phyloP scores from a whole-genome alignment of 768 basidiomycete species.

The Termitomyces sp. region DNA sequence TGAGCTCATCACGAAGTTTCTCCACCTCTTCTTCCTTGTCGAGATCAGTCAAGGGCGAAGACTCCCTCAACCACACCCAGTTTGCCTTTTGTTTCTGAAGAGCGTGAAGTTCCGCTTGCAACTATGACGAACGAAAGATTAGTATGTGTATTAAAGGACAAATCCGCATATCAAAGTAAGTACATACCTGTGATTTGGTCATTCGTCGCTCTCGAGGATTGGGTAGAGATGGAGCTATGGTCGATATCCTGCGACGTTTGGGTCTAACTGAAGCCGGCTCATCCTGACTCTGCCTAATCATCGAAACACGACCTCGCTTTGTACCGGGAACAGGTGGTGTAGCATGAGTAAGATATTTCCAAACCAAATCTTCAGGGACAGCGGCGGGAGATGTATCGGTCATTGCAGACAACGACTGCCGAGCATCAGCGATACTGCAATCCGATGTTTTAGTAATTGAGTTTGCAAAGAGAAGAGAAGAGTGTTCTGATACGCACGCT shows the following conservation, averaged over 20 bases:
- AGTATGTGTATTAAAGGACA: not conserved
- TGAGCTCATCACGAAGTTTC: conserved; percentile 24
- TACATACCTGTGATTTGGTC: conserved; percentile 40
- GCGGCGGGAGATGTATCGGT: conserved; percentile 20
- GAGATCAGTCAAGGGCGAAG: conserved; percentile 30
- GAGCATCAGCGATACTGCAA: conserved; percentile 28
- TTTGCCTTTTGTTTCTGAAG: conserved; percentile 21
- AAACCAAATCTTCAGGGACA: conserved; percentile 31
- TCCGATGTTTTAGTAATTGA: not conserved
- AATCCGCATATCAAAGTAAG: not conserved
- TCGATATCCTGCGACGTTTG: conserved; percentile 22
- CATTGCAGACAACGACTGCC: conserved; percentile 27
- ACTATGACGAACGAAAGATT: conserved; percentile 13
- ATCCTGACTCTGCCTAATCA: not conserved
- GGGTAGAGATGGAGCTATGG: conserved; percentile 1
- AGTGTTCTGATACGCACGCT: conserved; percentile 18
- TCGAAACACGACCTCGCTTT: conserved; percentile 20
- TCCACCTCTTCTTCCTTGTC: conserved; percentile 24
- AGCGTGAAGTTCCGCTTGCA: conserved; percentile 24
- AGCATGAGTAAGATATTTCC: conserved; percentile 32
- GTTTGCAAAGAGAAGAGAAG: not conserved
- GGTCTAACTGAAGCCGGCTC: conserved; percentile 4
- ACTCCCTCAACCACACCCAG: conserved; percentile 17
- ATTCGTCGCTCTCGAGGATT: conserved; percentile 20
- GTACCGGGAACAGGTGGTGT: conserved; percentile 17